Evolutionary conservation across 2,329 filamentous ascomycete species (phyloP).

Genomic region (Microascus cirrosus): DNA sequence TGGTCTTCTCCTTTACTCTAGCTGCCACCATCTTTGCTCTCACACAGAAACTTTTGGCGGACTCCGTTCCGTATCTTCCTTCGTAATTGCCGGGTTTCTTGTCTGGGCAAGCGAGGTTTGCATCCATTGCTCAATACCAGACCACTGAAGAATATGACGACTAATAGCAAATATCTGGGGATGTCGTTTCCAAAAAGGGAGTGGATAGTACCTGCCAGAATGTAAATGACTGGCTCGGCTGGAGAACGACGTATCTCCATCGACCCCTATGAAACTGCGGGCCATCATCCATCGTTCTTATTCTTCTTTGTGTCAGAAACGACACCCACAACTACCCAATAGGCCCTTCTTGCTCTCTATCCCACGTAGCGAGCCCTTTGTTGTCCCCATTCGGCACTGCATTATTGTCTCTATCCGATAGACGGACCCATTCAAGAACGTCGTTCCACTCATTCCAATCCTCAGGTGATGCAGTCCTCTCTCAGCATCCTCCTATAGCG

Average conservation of each 20-base stretch:
- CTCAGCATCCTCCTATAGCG: constrained; percentile 4
- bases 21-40: background rate
- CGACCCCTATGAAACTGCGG: background rate
- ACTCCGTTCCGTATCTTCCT: constrained; percentile 1
- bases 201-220: constrained; percentile 20
- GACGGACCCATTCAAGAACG: constrained; percentile 18
- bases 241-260: constrained; percentile 20
- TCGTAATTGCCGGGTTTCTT: constrained; percentile 3
- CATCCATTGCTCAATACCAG: constrained; percentile 18
- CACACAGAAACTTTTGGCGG: background rate
- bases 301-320: constrained; percentile 14
- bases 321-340: constrained; percentile 19
- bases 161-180: constrained; percentile 19
- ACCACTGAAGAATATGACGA: constrained; percentile 21
- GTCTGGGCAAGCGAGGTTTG: constrained; percentile 7
- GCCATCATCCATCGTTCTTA: background rate
- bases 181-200: constrained; percentile 17
- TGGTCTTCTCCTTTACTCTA: background rate
- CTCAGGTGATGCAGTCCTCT: constrained; percentile 10
- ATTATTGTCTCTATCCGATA: constrained; percentile 20
- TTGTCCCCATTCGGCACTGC: constrained; percentile 21
- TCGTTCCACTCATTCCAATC: constrained; percentile 22
- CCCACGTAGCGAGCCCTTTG: constrained; percentile 21
- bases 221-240: constrained; percentile 21
- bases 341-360: constrained; percentile 14